Percentiles rank a stretch among this genome's conserved stretches.
Evolutionary conservation across 208 protist genomes (phyloP).

Genomic region (Leishmania tarentolae): DNA sequence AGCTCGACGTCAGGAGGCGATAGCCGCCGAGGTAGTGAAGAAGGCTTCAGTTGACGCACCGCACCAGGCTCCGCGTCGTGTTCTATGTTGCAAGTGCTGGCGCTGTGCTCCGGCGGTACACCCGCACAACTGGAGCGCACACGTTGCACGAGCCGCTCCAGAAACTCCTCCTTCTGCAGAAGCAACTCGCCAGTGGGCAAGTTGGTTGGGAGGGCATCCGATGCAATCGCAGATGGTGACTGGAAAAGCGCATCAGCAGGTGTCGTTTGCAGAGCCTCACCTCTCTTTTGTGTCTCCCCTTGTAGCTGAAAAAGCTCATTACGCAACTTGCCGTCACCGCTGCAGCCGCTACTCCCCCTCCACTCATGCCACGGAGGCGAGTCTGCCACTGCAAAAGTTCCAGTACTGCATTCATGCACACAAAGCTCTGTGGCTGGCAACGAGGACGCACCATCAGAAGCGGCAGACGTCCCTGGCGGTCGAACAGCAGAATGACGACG

Average conservation of each 20-base stretch:
- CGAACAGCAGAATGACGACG: slow-evolving; percentile 9
- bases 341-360: neutral
- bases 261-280: neutral
- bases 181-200: slow-evolving; percentile 13
- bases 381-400: neutral
- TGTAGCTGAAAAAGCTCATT: neutral
- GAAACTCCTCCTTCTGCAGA: slow-evolving; percentile 33
- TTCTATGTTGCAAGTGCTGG: too few species aligned
- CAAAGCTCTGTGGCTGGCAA: slow-evolving; percentile 1
- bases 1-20: neutral
- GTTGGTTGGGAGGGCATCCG: neutral
- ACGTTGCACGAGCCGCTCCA: slow-evolving; percentile 23
- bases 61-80: neutral
- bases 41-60: neutral
- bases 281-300: neutral
- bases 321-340: neutral
- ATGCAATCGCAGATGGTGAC: neutral
- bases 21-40: neutral
- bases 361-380: slow-evolving; percentile 7
- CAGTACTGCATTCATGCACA: slow-evolving; percentile 26
- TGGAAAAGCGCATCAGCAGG: neutral
- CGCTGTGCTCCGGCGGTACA: neutral
- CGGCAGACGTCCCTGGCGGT: neutral
- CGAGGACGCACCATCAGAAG: neutral
- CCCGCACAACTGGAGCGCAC: slow-evolving; percentile 28